phyloP scores from a whole-genome alignment of 768 basidiomycete genomes.

The Tricholoma sp. region DNA sequence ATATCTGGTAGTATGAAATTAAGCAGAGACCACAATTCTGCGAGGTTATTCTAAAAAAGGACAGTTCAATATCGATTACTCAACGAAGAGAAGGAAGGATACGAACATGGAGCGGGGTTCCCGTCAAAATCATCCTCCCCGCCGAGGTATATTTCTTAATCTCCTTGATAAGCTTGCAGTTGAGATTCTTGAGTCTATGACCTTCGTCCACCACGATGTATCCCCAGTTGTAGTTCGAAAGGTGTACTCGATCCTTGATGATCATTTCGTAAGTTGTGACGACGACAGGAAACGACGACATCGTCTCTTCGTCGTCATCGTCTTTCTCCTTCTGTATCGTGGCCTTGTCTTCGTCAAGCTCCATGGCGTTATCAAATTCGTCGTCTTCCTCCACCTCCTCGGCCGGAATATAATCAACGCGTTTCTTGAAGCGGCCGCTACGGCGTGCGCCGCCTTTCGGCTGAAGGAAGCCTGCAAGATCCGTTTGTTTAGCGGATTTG shows the following conservation, averaged over 20 bases:
- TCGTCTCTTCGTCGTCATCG: conserved; percentile 13
- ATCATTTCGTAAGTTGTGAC: conserved; percentile 93
- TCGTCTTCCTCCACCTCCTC: conserved; percentile 15
- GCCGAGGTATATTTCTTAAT: conserved; percentile 83
- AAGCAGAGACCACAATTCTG: conserved; percentile 91
- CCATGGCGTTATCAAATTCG: conserved; percentile 9
- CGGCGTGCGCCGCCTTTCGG: conserved; percentile 6
- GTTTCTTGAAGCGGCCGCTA: conserved; percentile 10
- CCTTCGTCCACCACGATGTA: conserved; percentile 98
- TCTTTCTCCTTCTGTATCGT: neutral
- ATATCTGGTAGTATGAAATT: conserved; percentile 96
- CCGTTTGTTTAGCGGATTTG: conserved; percentile 3
- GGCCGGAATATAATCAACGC: conserved; percentile 10
- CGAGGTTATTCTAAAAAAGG: conserved; percentile 87
- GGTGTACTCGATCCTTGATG: conserved; percentile 70
- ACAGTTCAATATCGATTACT: neutral
- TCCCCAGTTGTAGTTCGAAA: conserved; percentile 65
- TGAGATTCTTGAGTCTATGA: conserved; percentile 90
- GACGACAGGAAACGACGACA: conserved; percentile 62
- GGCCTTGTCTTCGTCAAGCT: conserved; percentile 5
- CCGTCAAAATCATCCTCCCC: conserved; percentile 90
- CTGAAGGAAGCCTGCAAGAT: neutral
- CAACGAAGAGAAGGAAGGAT: neutral
- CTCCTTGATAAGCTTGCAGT: conserved; percentile 86
- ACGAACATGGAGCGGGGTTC: conserved; percentile 90